Conservation (phyloP, 257 asterid species). For the Apocynum venetum region DNA sequence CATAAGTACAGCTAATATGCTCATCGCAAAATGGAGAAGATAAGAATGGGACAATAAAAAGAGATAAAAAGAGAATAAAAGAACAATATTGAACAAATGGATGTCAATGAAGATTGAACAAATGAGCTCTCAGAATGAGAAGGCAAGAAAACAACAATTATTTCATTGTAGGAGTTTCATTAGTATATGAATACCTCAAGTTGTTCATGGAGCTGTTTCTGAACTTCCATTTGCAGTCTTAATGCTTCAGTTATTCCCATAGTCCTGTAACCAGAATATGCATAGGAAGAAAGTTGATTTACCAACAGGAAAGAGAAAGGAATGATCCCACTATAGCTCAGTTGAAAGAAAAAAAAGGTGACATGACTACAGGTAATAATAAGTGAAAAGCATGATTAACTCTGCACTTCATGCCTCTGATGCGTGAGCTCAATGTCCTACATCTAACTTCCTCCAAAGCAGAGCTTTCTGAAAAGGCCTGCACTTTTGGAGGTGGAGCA, state of each 20-base stretch:
- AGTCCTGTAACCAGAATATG: conserved; percentile 42
- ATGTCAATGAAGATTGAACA: background rate
- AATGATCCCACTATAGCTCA: background rate
- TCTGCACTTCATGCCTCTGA: background rate
- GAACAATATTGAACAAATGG: background rate
- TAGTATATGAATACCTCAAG: conserved; percentile 58
- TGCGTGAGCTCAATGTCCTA: background rate
- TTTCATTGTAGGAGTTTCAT: background rate
- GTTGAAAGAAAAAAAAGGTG: background rate
- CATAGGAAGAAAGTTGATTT: conserved; percentile 10
- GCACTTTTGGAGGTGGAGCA: background rate
- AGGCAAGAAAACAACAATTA: background rate
- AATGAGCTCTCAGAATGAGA: background rate
- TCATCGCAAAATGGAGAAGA: background rate
- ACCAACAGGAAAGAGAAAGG: background rate
- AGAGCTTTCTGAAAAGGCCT: background rate
- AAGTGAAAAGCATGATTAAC: background rate
- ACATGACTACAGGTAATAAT: background rate
- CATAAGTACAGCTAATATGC: background rate
- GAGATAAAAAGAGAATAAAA: too few species aligned
- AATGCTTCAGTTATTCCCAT: conserved; percentile 80
- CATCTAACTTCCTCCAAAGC: background rate
- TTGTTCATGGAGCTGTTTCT: conserved; percentile 88
- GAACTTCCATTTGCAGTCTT: conserved; percentile 83
- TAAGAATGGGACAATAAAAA: background rate